Evolutionary conservation across 441 rosid species (phyloP), one percentile per base, ranked within the genome.

Genomic region (Gossypium aridum): DNA sequence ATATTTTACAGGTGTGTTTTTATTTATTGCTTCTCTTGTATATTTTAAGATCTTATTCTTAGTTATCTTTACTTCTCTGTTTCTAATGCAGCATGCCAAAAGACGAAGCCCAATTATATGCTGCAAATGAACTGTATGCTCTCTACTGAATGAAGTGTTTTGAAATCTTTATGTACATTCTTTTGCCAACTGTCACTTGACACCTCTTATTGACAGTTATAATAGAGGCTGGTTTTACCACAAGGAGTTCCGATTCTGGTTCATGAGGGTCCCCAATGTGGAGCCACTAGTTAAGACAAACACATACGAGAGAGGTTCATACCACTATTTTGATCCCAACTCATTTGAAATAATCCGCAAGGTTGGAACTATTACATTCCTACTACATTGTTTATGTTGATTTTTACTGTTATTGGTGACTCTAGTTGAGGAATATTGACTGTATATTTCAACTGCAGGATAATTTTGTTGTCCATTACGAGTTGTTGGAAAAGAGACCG

Each of bases 51-150:
- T 28, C 53, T 25, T 39, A 12, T 16, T 45, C 37, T 62, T 70
- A 43, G 51, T 49, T 20, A 67, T 63, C 70, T 57, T 31, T 66
- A n/a, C 39, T 28, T 28, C 14, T 54, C 26, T 47, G 66, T 62
- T 68, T 77, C 43, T 74, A 49, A 47, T 75, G 85, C 92, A 96
- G 98, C 90, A 91, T 97, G 99, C 98, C 99, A 20, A 92, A 87
- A 87, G 99, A 97, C 25, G 99, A 92, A 78, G 97, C 97, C 56
- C 99, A 97, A 67, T 77, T 97, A 74, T 80, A 81, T 74, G 99
- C 99, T 17, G 98, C 99, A 39, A 86, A 89, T 76, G 98, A 94
- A 91, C 97, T 97, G 97, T 92, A 91, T 80, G 98, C 64, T 75
- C 75, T 47, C 76, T 67, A 23, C 80, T 63, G 3, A 37, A 65